A percentile compares a stretch with the other conserved stretches of the same genome.
Evolutionary conservation across 2,329 filamentous ascomycete genomes (phyloP).

Genomic region (Nannizziopsis barbatae): DNA sequence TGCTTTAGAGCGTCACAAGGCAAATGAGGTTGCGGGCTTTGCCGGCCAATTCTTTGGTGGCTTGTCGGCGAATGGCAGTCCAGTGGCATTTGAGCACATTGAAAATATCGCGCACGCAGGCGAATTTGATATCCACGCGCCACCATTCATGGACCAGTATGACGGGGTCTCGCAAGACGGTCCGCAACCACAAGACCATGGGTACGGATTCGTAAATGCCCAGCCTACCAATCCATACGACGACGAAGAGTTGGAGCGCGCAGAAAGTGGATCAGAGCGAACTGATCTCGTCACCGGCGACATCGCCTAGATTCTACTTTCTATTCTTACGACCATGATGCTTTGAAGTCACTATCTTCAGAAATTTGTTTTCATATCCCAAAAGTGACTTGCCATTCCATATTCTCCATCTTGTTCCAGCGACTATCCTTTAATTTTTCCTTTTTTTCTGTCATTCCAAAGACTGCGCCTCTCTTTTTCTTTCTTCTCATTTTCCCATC

Average conservation of each 20-base stretch:
- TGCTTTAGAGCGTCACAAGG: constrained; percentile 32
- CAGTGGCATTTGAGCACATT: constrained; percentile 1
- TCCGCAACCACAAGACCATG: background rate
- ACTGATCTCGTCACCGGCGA: constrained; percentile 14
- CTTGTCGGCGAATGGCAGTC: constrained; percentile 13
- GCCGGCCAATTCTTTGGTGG: constrained; percentile 32
- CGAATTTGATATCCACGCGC: constrained; percentile 6
- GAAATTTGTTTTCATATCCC: background rate
- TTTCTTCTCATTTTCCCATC: background rate
- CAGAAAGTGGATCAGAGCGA: constrained; percentile 15
- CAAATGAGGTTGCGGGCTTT: constrained; percentile 33
- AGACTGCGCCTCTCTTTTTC: background rate
- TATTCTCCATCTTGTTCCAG: background rate
- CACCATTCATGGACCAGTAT: constrained; percentile 9
- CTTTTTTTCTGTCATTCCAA: background rate
- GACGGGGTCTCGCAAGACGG: constrained; percentile 9
- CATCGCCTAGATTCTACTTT: background rate
- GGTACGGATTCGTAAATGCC: background rate
- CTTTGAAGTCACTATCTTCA: background rate
- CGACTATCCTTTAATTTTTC: background rate
- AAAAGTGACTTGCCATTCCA: background rate
- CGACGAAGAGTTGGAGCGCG: constrained; percentile 13
- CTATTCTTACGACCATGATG: constrained; percentile 21
- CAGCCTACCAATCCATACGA: constrained; percentile 2
- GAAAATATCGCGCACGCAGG: constrained; percentile 1